These are phyloP conservation scores for Astragalus membranaceus DNA, from an alignment of 306 rosid species.

Conservation along the genomic window DNA sequence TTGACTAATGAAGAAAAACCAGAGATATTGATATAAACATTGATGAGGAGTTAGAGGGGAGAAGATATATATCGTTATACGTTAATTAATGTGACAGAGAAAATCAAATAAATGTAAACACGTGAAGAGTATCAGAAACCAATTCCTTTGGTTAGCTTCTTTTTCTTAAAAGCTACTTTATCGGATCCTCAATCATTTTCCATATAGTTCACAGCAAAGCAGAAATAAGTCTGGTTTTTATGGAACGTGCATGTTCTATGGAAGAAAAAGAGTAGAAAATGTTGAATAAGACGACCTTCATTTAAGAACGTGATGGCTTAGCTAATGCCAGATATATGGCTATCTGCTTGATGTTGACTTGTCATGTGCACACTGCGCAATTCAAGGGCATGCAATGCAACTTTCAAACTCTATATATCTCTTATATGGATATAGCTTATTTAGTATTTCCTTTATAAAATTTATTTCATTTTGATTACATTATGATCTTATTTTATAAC, in stretches of 20 bases:
- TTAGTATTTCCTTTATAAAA: not conserved
- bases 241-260: constrained; percentile 5
- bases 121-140: constrained; percentile 11
- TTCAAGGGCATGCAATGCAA: constrained; percentile 20
- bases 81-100: not conserved
- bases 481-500: not conserved
- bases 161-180: constrained; percentile 2
- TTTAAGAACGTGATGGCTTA: constrained; percentile 23
- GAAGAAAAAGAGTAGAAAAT: not conserved
- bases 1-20: not conserved
- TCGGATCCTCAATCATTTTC: constrained; percentile 21
- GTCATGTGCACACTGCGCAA: constrained; percentile 29
- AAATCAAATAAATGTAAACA: not conserved
- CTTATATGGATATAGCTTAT: not conserved
- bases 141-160: not conserved
- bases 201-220: not conserved
- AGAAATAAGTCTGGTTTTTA: not conserved
- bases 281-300: not conserved
- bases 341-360: constrained; percentile 17
- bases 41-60: no score
- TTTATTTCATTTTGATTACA: not conserved
- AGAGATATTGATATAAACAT: not conserved
- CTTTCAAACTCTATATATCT: not conserved
- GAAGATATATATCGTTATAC: no score
- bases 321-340: not conserved